Conservation (phyloP, 2,329 filamentous ascomycete species). For the Exophiala dermatitidis region DNA sequence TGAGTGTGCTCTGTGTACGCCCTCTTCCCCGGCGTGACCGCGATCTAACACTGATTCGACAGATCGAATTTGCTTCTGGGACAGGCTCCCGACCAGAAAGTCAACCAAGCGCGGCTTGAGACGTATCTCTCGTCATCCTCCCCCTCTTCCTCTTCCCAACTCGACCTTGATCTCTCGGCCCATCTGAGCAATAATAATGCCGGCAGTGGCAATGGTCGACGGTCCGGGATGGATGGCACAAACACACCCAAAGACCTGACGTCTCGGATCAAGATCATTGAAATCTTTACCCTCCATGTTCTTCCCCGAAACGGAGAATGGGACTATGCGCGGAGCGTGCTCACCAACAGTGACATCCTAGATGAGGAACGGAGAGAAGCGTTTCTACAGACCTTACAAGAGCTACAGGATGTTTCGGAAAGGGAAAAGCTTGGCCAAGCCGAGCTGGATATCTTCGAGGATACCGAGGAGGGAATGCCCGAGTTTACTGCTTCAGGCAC, state of each 20-base stretch:
- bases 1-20: slow-evolving; percentile 31
- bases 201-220: slow-evolving; percentile 32
- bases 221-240: slow-evolving; percentile 52
- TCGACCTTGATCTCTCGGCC: slow-evolving; percentile 57
- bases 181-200: slow-evolving; percentile 45
- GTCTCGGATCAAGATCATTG: slow-evolving; percentile 81
- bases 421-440: slow-evolving; percentile 11
- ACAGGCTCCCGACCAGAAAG: slow-evolving; percentile 73
- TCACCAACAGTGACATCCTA: slow-evolving; percentile 73
- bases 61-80: slow-evolving; percentile 84
- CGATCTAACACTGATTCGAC: slow-evolving; percentile 5
- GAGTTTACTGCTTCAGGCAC: slow-evolving; percentile 46
- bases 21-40: background rate
- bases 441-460: slow-evolving; percentile 22
- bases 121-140: slow-evolving; percentile 74
- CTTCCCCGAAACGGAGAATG: slow-evolving; percentile 90
- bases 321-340: slow-evolving; percentile 91
- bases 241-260: slow-evolving; percentile 79
- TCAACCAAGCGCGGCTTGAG: slow-evolving; percentile 84
- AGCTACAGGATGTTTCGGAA: slow-evolving; percentile 72
- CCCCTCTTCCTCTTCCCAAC: slow-evolving; percentile 66
- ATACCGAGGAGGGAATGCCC: slow-evolving; percentile 54
- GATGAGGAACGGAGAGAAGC: slow-evolving; percentile 88
- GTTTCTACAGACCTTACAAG: slow-evolving; percentile 78
- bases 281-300: slow-evolving; percentile 91